phyloP scores from a whole-genome alignment of 2,329 filamentous ascomycete genomes.

The Paecilomyces fulvus region DNA sequence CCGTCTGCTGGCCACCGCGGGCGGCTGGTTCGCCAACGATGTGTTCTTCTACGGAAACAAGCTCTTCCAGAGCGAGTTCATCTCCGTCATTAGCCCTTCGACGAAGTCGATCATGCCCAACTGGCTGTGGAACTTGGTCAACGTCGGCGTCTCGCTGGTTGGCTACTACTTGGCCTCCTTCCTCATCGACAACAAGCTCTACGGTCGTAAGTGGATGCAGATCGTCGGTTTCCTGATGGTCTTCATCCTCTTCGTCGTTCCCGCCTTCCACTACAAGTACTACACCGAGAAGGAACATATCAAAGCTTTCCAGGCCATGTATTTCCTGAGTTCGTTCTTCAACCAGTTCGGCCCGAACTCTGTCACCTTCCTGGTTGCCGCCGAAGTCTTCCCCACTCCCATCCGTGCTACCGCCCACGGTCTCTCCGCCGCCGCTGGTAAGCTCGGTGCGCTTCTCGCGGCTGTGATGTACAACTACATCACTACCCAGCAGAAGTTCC shows the following conservation, averaged over 20 bases:
- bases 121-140: constrained; percentile 91
- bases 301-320: constrained; percentile 93
- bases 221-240: constrained; percentile 86
- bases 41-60: constrained; percentile 99
- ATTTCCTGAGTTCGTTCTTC: constrained; percentile 96
- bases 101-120: constrained; percentile 68
- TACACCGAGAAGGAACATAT: constrained; percentile 65
- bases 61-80: constrained; percentile 89
- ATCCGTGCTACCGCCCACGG: constrained; percentile 91
- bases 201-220: constrained; percentile 94
- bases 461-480: constrained; percentile 95
- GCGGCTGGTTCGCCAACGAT: constrained; percentile 91
- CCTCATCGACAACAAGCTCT: constrained; percentile 91
- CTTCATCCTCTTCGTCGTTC: constrained; percentile 88
- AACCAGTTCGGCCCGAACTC: constrained; percentile 97
- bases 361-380: constrained; percentile 91
- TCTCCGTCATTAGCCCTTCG: constrained; percentile 64
- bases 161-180: constrained; percentile 89
- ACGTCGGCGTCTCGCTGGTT: constrained; percentile 73
- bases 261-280: constrained; percentile 80
- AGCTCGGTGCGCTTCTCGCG: constrained; percentile 77
- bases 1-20: constrained; percentile 76
- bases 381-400: constrained; percentile 91
- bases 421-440: constrained; percentile 85
- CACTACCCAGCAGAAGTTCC: constrained; percentile 72